Conservation (phyloP, 208 protist species). For the Crithidia acanthocephali region DNA sequence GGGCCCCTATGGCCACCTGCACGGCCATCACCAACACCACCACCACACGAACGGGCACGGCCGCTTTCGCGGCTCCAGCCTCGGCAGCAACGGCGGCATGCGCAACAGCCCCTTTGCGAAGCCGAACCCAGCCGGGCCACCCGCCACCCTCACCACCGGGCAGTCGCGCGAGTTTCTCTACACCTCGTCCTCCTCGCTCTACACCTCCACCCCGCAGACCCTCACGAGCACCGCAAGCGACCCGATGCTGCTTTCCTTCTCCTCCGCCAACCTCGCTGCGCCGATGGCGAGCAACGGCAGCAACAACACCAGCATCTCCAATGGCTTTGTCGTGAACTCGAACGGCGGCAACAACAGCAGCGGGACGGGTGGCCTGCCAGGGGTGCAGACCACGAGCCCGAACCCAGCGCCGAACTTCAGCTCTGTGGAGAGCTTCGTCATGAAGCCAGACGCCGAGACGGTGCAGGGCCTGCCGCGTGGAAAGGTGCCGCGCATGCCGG, state of each 20-base stretch:
- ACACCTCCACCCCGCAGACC: slow-evolving; percentile 6
- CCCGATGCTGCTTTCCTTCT: slow-evolving; percentile 13
- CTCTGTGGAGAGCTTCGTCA: slow-evolving; percentile 17
- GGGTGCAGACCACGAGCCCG: background rate
- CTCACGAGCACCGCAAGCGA: slow-evolving; percentile 19
- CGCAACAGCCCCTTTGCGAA: slow-evolving; percentile 6
- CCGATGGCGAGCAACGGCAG: slow-evolving; percentile 19
- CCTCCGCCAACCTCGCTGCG: slow-evolving; percentile 23
- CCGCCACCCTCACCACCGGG: background rate
- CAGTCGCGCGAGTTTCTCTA: slow-evolving; percentile 19
- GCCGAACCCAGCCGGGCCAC: background rate
- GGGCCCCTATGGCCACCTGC: background rate
- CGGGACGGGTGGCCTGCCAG: background rate
- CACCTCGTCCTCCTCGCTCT: slow-evolving; percentile 10
- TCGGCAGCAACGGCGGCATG: slow-evolving; percentile 15
- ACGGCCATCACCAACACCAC: background rate
- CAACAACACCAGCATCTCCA: slow-evolving; percentile 12
- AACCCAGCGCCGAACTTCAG: background rate
- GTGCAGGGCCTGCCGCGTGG: slow-evolving; percentile 24
- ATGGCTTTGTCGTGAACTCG: background rate
- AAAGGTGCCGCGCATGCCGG: slow-evolving; percentile 32
- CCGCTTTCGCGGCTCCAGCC: slow-evolving; percentile 4
- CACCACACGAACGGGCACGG: background rate
- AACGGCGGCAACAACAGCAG: background rate
- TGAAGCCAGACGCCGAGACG: slow-evolving; percentile 29